Conservation (phyloP, 345 rosid species). For the Lepidium sativum region DNA sequence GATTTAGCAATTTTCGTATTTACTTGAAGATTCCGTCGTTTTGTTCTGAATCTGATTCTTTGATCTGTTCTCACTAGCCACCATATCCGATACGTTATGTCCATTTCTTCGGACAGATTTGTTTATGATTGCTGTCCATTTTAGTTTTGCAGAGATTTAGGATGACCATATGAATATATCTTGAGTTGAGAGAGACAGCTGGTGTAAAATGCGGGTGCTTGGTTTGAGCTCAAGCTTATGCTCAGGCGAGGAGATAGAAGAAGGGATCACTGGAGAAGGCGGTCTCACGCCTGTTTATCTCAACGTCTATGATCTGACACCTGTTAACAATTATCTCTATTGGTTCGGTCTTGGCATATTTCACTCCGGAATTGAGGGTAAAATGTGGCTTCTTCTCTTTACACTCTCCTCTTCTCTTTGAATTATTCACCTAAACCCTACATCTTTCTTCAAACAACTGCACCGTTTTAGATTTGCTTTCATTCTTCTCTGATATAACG, state of each 20-base stretch:
- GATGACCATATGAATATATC: not conserved
- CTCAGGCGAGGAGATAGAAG: conserved; percentile 41
- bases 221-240: conserved; percentile 45
- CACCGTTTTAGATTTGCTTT: not conserved
- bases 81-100: not conserved
- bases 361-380: conserved; percentile 96
- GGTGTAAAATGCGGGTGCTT: conserved; percentile 61
- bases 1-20: not conserved
- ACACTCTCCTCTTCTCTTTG: not conserved
- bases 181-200: conserved; percentile 5
- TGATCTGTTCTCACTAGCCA: not conserved
- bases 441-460: not conserved
- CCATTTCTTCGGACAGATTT: not conserved
- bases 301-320: conserved; percentile 93
- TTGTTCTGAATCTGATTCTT: not conserved
- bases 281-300: conserved; percentile 45
- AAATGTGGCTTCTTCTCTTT: not conserved
- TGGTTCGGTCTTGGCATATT: conserved; percentile 92
- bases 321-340: conserved; percentile 82
- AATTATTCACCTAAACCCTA: not conserved
- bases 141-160: not conserved
- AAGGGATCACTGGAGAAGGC: conserved; percentile 24
- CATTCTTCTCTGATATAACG: not conserved
- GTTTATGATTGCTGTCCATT: not conserved
- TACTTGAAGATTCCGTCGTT: not conserved